Base-by-base conservation (phyloP, 352 stramenopile genomes). In the Pythium scleroteichum region DNA sequence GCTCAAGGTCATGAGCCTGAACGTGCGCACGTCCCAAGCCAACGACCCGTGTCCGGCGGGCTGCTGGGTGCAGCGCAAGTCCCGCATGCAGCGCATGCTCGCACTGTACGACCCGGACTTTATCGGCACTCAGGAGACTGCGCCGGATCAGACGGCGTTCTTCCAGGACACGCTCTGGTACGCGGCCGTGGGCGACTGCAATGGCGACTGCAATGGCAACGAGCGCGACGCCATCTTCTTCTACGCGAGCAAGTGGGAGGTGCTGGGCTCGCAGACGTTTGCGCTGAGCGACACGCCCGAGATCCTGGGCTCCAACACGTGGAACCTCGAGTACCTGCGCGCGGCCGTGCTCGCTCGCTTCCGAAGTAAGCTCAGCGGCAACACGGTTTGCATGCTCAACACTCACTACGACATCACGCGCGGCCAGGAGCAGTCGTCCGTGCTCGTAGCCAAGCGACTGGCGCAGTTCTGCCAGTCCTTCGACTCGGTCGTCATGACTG, bases 171-270 rank as follows among this genome's bases (percentile, higher is more conserved):
- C 73, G 1, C 73, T 90, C 53, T 49, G 44, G 39, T 87, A 84
- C 54, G 48, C 59, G 2, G 68, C 59, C 23, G 70, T 78, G 13
- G 83, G 83, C 22, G 76, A 90, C 17, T 92, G 83, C 53, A 77
- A 80, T 0, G 81, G 79, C 40, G 56, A 59, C 0, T 92, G 83
- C 26, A 23, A 77, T 12, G 69, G 53, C 60, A 88, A 90, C 41
- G 82, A 92, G 53, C 80, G 76, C 54, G 68, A 82, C 60, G 85
- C 71, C 59, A 87, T 92, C 29, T 90, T 90, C 51, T 92, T 87
- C 67, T 68, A 65, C 27, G 7, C 57, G 3, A 52, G 67, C 19
- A 67, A 68, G 14, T 87, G 79, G 69, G 42, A 81, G 20, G 23
- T 88, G 7, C 53, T 89, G 3, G 27, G 64, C 14, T 62, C 53